Evolutionary conservation across 805 yeast species (phyloP).

Genomic region (Zygoascus bituminiphila): DNA sequence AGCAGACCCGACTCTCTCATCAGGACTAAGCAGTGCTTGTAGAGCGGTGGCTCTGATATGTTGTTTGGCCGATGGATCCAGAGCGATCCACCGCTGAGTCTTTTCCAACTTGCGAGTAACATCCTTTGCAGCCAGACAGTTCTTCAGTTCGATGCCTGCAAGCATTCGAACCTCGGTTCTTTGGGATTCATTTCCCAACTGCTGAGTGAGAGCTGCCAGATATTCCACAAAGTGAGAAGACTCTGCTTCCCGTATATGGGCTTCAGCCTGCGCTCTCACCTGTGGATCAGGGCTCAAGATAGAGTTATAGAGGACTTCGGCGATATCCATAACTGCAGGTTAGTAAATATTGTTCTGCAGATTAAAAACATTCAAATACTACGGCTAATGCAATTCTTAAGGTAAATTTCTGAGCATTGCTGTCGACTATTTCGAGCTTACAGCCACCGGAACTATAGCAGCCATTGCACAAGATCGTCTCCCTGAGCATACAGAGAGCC

Average conservation of each 20-base stretch:
- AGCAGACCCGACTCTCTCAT: constrained; percentile 74
- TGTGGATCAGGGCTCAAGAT: constrained; percentile 46
- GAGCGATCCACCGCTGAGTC: constrained; percentile 64
- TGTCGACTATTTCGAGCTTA: too few relatives aligned
- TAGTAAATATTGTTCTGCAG: not conserved
- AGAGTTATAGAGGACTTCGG: constrained; percentile 1
- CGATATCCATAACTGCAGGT: constrained; percentile 1
- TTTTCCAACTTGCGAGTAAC: constrained; percentile 46
- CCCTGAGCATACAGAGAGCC: too few relatives aligned
- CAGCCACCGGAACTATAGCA: too few relatives aligned
- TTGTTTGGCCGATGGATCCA: constrained; percentile 47
- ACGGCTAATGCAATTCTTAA: too few relatives aligned
- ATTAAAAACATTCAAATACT: too few relatives aligned
- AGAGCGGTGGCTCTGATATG: constrained; percentile 59
- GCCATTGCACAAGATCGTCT: too few relatives aligned
- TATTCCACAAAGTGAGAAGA: constrained; percentile 67
- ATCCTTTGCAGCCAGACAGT: constrained; percentile 81
- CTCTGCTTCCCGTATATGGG: constrained; percentile 62
- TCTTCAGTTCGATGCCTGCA: constrained; percentile 82
- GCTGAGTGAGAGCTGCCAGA: constrained; percentile 59
- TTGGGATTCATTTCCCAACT: constrained; percentile 55
- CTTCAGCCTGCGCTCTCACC: constrained; percentile 69
- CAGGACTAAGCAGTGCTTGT: constrained; percentile 52
- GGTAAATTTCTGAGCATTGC: too few relatives aligned
- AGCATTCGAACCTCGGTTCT: constrained; percentile 80